Conservation (phyloP, 495 filamentous ascomycete species). For the Lasiosphaeriaceae sp. region DNA sequence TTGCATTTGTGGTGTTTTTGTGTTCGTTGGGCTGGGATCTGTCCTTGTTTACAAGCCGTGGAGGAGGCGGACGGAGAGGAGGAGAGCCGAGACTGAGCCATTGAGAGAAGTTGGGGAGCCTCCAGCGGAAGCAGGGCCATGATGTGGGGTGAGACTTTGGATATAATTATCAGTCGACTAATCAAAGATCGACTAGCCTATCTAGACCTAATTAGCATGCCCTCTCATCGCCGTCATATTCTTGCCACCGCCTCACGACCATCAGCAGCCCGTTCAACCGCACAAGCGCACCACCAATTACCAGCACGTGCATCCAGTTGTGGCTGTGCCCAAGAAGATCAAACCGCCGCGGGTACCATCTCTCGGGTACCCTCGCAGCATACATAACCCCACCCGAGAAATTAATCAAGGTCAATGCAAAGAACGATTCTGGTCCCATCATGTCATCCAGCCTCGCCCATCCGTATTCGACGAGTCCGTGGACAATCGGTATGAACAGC, state of each 20-base stretch:
- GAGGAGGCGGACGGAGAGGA: conserved; percentile 48
- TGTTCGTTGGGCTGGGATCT: conserved; percentile 68
- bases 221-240: too few species aligned
- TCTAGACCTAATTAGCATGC: too few species aligned
- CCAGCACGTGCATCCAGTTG: conserved; percentile 11
- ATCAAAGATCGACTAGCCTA: too few species aligned
- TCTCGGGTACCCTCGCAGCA: conserved; percentile 1
- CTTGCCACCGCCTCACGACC: too few species aligned
- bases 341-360: conserved; percentile 11
- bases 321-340: conserved; percentile 8
- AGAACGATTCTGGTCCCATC: too few species aligned
- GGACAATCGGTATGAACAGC: too few species aligned
- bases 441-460: too few species aligned
- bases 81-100: not conserved
- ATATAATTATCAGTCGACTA: not conserved
- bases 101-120: not conserved
- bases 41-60: conserved; percentile 73
- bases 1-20: conserved; percentile 75
- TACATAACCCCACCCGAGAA: too few species aligned
- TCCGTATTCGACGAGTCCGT: too few species aligned
- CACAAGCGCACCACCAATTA: not conserved
- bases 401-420: too few species aligned
- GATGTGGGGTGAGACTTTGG: not conserved
- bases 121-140: not conserved
- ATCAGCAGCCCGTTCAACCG: too few species aligned